Evolutionary conservation across 2,329 filamentous ascomycete genomes (phyloP).

Genomic region (Cordyceps cicadae): DNA sequence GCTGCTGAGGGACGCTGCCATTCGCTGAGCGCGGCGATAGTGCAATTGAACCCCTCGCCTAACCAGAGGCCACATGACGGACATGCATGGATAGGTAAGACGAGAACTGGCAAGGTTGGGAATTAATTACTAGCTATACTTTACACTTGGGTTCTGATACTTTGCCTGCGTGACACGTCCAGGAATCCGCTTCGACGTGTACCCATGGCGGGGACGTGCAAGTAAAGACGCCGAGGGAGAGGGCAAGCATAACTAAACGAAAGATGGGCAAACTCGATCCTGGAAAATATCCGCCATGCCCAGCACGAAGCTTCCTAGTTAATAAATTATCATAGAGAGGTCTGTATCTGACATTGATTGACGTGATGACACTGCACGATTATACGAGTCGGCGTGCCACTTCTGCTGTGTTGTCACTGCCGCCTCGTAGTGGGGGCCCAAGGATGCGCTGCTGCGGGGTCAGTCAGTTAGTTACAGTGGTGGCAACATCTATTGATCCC

Average conservation of each 20-base stretch:
- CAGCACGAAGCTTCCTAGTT: background rate
- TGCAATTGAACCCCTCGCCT: constrained; percentile 4
- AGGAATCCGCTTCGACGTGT: background rate
- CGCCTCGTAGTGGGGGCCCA: constrained; percentile 1
- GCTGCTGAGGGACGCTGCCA: background rate
- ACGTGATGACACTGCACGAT: constrained; percentile 1
- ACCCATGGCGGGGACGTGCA: background rate
- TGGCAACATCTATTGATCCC: too few species aligned
- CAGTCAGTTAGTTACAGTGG: background rate
- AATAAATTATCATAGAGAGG: too few species aligned
- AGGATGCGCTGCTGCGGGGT: constrained; percentile 2
- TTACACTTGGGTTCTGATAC: background rate
- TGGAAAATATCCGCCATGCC: background rate
- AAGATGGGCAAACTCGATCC: background rate
- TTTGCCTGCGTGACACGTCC: background rate
- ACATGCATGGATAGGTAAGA: constrained; percentile 9
- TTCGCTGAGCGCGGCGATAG: constrained; percentile 1
- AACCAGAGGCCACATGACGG: constrained; percentile 8
- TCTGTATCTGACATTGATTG: background rate
- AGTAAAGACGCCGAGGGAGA: background rate
- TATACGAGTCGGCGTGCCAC: background rate
- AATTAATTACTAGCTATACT: background rate
- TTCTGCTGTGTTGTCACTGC: background rate
- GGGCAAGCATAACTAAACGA: background rate
- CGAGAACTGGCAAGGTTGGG: background rate